Base-by-base conservation (phyloP, 2,329 filamentous ascomycete species). In the Fusarium anguioides region DNA sequence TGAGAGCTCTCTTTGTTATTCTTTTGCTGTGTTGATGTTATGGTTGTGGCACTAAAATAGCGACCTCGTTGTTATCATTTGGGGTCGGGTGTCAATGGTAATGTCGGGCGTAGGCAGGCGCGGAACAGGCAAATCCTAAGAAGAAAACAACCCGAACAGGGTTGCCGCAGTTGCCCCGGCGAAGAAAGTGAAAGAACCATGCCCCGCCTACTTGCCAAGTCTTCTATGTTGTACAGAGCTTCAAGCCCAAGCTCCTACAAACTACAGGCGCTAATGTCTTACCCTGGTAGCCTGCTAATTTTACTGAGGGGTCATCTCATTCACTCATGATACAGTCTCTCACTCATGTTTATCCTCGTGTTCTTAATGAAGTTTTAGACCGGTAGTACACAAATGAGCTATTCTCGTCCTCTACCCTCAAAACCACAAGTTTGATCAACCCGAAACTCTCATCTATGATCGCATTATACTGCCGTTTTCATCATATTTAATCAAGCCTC, bases 161-260 rank as follows among this genome's bases (percentile, higher is more conserved):
- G 67, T 61, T 69, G 60, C 68, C 60, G 58, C 57, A 73, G 70
- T 72, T 72, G 70, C 70, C 70, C 64, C 60, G 61, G 68, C 45
- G 50, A 68, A 51, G 44, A 40, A 62, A 31, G 35, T 21, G 37
- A 45, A 48, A 44, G 57, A 45, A 37, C 55, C 26, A 56, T 49
- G 27, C 53, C 37, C 23, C 29, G 48, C 27, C 12, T 35, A 9
- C 24, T n/a, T 45, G 60, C 46, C 47, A 40, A 36, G 18, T 35
- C 9, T 18, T 46, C 64, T 40, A 59, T 41, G 63, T 27, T 12
- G n/a, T 41, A 27, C 33, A 37, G 50, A 33, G 50, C 41, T 48
- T 36, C 27, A 29, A 29, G 8, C 8, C 27, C 3, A 12, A 29
- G 27, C 27, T 29, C n/a, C 11, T 29, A 29, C 27, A 29, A 26